These are phyloP conservation scores for Pseudogymnoascus sp. DNA, from an alignment of 2,329 filamentous ascomycete genomes.

Conservation along the genomic window DNA sequence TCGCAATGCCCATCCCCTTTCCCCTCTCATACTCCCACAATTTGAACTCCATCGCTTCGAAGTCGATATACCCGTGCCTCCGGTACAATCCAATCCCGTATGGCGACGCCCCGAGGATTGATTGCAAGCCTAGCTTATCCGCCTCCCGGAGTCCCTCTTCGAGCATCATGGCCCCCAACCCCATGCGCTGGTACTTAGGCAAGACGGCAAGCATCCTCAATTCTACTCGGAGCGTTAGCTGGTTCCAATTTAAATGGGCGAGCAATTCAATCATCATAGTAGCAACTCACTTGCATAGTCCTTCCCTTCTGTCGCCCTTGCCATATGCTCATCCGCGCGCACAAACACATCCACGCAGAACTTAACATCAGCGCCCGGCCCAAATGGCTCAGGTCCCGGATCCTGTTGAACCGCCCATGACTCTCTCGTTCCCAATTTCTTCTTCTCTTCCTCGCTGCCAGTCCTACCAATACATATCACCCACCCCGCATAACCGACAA, in stretches of 20 bases:
- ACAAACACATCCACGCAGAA: slow-evolving; percentile 24
- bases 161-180: slow-evolving; percentile 22
- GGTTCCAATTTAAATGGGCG: background rate
- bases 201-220: slow-evolving; percentile 19
- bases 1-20: slow-evolving; percentile 17
- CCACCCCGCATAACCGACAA: slow-evolving; percentile 20
- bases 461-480: slow-evolving; percentile 10
- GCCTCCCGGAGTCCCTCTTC: slow-evolving; percentile 18
- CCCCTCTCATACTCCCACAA: slow-evolving; percentile 26
- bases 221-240: slow-evolving; percentile 16
- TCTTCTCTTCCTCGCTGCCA: background rate
- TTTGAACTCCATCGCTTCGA: slow-evolving; percentile 18
- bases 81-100: slow-evolving; percentile 22
- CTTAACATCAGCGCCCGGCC: slow-evolving; percentile 19
- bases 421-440: background rate
- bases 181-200: slow-evolving; percentile 20
- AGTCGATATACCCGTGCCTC: slow-evolving; percentile 22
- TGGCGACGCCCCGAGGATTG: slow-evolving; percentile 23
- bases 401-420: background rate
- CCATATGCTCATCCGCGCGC: slow-evolving; percentile 21
- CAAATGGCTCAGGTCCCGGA: slow-evolving; percentile 13
- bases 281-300: slow-evolving; percentile 22
- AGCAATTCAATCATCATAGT: background rate
- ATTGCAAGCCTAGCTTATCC: slow-evolving; percentile 20
- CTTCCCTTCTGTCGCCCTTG: slow-evolving; percentile 13